These are phyloP conservation scores for Cochlearia excelsa DNA, from an alignment of 345 rosid species.

Conservation along the genomic window DNA sequence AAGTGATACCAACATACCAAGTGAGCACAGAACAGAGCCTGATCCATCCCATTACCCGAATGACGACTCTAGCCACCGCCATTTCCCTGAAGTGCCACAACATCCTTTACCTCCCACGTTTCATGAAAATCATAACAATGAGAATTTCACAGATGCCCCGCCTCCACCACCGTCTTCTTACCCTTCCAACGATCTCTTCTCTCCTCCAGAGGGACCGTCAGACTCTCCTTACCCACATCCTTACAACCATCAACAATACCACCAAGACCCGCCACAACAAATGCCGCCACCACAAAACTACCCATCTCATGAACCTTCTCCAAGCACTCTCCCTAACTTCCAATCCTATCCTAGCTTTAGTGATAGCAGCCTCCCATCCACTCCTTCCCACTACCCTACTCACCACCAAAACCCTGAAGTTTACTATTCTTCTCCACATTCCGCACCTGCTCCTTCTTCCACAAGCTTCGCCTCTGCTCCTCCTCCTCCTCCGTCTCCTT, in stretches of 20 bases:
- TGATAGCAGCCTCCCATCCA: slow-evolving; percentile 76
- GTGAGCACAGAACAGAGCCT: slow-evolving; percentile 46
- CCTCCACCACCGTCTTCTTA: slow-evolving; percentile 55
- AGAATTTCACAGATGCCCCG: slow-evolving; percentile 42
- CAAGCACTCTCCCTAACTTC: slow-evolving; percentile 68
- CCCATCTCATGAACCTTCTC: slow-evolving; percentile 53
- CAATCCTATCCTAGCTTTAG: slow-evolving; percentile 88
- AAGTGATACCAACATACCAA: slow-evolving; percentile 40
- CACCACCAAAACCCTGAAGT: slow-evolving; percentile 70
- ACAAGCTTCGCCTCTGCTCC: slow-evolving; percentile 49
- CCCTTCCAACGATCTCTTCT: slow-evolving; percentile 52
- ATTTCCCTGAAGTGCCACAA: slow-evolving; percentile 44
- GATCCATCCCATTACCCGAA: slow-evolving; percentile 47
- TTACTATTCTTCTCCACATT: slow-evolving; percentile 47
- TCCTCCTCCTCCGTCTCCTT: slow-evolving; percentile 33
- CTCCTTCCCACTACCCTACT: slow-evolving; percentile 54
- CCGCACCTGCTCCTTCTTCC: slow-evolving; percentile 54
- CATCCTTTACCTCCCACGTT: slow-evolving; percentile 46
- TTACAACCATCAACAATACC: slow-evolving; percentile 52
- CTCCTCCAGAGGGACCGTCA: slow-evolving; percentile 38
- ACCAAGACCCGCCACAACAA: slow-evolving; percentile 59
- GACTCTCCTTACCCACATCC: slow-evolving; percentile 54
- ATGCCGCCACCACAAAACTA: slow-evolving; percentile 51
- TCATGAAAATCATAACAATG: slow-evolving; percentile 39
- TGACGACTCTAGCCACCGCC: slow-evolving; percentile 50